Base-by-base conservation (phyloP, 2,329 filamentous ascomycete genomes). In the Fusarium kyushuense region DNA sequence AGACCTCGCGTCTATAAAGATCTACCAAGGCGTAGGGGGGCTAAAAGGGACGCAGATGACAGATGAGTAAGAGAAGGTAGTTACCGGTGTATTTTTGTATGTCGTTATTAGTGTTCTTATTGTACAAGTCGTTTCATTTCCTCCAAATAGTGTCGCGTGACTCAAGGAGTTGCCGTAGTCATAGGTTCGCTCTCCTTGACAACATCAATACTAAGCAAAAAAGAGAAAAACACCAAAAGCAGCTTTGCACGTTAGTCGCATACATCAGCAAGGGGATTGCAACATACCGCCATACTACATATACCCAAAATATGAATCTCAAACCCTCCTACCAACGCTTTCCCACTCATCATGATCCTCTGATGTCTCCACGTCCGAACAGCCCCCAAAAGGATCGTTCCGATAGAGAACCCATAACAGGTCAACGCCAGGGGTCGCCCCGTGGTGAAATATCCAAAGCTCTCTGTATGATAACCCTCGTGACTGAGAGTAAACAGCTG, bases 401-500 rank as follows among this genome's bases (percentile, higher is more conserved):
- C 75, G 2, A 84, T 78, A 6, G 83, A 80, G 32, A 78, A 77
- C 3, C 65, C 69, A 49, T 81, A 81, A 54, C 82, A 82, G 8
- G 79, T 73, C 13, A 74, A 77, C 5, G 82, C 76, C 6, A 93
- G 77, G 1, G 90, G 89, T 56, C 86, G 84, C 4, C 89, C 89
- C 4, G 91, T 79, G 13, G 83, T 77, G 61, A 83, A 86, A 74
- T 88, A 92, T 1, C 87, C 87, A 59, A 91, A 84, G 6, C 69
- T 65, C 7, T 67, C 57, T 13, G 79, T 77, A 17, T 78, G 72
- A 3, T 48, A 38, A 3, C 49, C 56, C 47, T 65, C 51, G 11
- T 81, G 73, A 27, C 81, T 75, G 30, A 87, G 82, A 21, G 85
- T 83, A 71, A 92, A 92, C 10, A 93, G 84, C 73, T 93, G 91